These are phyloP conservation scores for Astrocystis sublimbata DNA, from an alignment of 495 filamentous ascomycete species.

Conservation along the genomic window DNA sequence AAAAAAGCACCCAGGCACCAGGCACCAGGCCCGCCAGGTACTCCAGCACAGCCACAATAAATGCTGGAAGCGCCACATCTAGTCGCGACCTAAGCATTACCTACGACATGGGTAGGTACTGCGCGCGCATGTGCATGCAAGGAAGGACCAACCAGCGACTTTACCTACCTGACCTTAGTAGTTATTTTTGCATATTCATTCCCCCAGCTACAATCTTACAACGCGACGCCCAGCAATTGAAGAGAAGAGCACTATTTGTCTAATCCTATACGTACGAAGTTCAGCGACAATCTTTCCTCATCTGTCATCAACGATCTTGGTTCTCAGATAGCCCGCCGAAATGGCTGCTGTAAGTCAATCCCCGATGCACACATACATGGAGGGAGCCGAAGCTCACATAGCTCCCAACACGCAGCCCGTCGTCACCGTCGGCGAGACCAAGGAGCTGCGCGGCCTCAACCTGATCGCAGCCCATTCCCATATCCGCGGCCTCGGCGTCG, in stretches of 20 bases:
- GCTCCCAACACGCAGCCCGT: constrained; percentile 63
- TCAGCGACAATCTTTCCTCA: too few species aligned
- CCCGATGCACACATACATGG: constrained; percentile 2
- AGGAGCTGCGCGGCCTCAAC: constrained; percentile 90
- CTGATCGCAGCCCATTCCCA: constrained; percentile 98
- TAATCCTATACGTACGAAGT: not conserved
- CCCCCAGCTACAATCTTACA: not conserved
- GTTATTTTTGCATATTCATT: constrained; percentile 1
- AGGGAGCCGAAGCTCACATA: constrained; percentile 21
- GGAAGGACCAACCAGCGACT: too few species aligned
- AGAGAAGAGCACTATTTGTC: not conserved
- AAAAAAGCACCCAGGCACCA: too few species aligned
- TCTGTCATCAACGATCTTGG: not conserved
- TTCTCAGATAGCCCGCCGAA: not conserved
- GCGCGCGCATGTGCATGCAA: not conserved
- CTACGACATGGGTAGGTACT: too few species aligned
- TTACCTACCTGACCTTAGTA: too few species aligned
- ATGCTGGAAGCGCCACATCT: constrained; percentile 10
- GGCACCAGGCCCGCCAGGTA: too few species aligned
- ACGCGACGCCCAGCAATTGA: not conserved
- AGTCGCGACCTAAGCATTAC: constrained; percentile 12
- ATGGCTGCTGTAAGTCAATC: constrained; percentile 18
- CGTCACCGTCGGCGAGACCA: constrained; percentile 88
- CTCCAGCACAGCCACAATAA: constrained; percentile 7
- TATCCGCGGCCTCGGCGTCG: constrained; percentile 92